phyloP scores from a whole-genome alignment of 2,329 filamentous ascomycete species.

The Diplodia sapinea region DNA sequence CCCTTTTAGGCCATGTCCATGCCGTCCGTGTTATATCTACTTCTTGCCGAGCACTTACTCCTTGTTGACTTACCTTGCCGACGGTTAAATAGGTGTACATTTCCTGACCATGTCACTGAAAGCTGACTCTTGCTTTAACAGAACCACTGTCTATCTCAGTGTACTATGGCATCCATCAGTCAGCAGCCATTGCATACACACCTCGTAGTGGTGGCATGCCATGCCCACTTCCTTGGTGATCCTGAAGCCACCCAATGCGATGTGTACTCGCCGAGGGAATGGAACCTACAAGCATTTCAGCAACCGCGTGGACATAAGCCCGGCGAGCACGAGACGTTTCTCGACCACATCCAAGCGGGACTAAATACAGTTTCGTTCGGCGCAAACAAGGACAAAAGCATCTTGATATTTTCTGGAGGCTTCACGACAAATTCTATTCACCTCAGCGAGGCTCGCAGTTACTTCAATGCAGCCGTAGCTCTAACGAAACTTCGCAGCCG shows the following conservation, averaged over 20 bases:
- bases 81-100: constrained; percentile 5
- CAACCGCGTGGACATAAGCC: constrained; percentile 48
- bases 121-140: background rate
- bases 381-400: constrained; percentile 48
- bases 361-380: constrained; percentile 58
- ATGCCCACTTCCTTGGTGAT: constrained; percentile 73
- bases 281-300: constrained; percentile 79
- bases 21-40: background rate
- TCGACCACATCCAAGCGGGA: constrained; percentile 73
- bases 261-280: constrained; percentile 50
- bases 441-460: constrained; percentile 46
- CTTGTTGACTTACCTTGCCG: background rate
- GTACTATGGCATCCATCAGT: constrained; percentile 1
- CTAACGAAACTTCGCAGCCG: constrained; percentile 34
- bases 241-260: constrained; percentile 39
- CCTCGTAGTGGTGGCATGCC: constrained; percentile 82
- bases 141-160: background rate
- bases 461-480: constrained; percentile 43
- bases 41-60: background rate
- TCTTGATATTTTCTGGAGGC: constrained; percentile 77
- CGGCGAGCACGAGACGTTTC: constrained; percentile 79
- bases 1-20: background rate
- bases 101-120: background rate
- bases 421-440: constrained; percentile 43
- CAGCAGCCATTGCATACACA: constrained; percentile 43